phyloP scores from a whole-genome alignment of 1,139 yeast genomes.

The Yamadazyma friedrichii region DNA sequence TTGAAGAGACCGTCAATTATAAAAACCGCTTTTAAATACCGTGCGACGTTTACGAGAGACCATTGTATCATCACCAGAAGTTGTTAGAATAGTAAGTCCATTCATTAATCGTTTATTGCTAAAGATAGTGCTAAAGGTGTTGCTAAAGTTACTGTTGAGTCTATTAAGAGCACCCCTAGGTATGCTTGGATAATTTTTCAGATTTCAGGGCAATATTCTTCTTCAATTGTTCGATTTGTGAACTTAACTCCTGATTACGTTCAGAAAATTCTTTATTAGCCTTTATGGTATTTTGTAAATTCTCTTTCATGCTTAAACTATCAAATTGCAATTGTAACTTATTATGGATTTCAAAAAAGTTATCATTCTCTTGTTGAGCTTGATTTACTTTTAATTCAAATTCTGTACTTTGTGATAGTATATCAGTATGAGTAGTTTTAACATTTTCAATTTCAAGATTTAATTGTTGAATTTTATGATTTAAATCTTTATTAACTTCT shows the following conservation, averaged over 20 bases:
- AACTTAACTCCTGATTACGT: slow-evolving; percentile 37
- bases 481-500: slow-evolving; percentile 38
- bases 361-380: slow-evolving; percentile 25
- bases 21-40: not conserved
- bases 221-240: slow-evolving; percentile 27
- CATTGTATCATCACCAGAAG: slow-evolving; percentile 2
- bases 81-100: too few species aligned
- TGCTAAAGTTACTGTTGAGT: too few species aligned
- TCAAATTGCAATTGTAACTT: slow-evolving; percentile 32
- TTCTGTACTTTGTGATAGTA: slow-evolving; percentile 34
- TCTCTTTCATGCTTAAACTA: slow-evolving; percentile 45
- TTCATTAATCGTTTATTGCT: too few species aligned
- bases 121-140: too few species aligned
- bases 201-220: slow-evolving; percentile 20
- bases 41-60: not conserved
- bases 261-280: slow-evolving; percentile 44
- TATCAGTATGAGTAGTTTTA: slow-evolving; percentile 39
- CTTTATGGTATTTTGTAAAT: slow-evolving; percentile 43
- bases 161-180: not conserved
- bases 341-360: slow-evolving; percentile 18
- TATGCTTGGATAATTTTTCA: slow-evolving; percentile 16
- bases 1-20: not conserved
- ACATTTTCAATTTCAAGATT: slow-evolving; percentile 31
- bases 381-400: slow-evolving; percentile 24
- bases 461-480: slow-evolving; percentile 26